Percentiles rank a stretch among this genome's conserved stretches.
Conservation (phyloP, 345 rosid genomes). For the Populus simonii region DNA sequence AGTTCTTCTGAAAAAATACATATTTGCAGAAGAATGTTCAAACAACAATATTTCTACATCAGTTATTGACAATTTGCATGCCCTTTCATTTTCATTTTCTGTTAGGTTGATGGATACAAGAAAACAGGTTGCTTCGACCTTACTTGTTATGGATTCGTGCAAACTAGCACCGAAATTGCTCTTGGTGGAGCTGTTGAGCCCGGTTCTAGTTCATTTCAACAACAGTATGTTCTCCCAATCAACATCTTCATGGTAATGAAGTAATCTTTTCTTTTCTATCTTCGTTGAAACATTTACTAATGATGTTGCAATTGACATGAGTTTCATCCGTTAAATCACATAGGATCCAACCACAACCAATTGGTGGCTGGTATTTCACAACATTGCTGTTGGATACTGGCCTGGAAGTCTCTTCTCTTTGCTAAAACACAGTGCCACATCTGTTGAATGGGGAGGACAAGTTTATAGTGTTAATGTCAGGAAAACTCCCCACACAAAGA, state of each 20-base stretch:
- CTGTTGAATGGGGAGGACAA: constrained; percentile 61
- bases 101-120: constrained; percentile 29
- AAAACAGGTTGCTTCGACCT: constrained; percentile 42
- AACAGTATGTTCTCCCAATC: constrained; percentile 24
- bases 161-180: constrained; percentile 21
- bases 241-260: constrained; percentile 27
- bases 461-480: constrained; percentile 42
- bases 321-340: not conserved
- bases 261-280: not conserved
- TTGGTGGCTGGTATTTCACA: constrained; percentile 44
- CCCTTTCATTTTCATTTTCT: not conserved
- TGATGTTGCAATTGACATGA: not conserved
- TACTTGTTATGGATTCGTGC: constrained; percentile 50
- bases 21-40: too few species aligned
- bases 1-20: not conserved
- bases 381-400: constrained; percentile 37
- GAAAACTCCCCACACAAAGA: constrained; percentile 48
- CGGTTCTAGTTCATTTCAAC: not conserved
- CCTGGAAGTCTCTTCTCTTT: constrained; percentile 28
- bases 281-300: not conserved
- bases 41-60: too few species aligned
- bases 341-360: constrained; percentile 42
- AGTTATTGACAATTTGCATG: not conserved
- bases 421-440: constrained; percentile 35
- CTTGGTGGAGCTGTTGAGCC: constrained; percentile 31